Evolutionary conservation across 2,329 filamentous ascomycete genomes (phyloP).

Genomic region (Dactylellina parvicollis): DNA sequence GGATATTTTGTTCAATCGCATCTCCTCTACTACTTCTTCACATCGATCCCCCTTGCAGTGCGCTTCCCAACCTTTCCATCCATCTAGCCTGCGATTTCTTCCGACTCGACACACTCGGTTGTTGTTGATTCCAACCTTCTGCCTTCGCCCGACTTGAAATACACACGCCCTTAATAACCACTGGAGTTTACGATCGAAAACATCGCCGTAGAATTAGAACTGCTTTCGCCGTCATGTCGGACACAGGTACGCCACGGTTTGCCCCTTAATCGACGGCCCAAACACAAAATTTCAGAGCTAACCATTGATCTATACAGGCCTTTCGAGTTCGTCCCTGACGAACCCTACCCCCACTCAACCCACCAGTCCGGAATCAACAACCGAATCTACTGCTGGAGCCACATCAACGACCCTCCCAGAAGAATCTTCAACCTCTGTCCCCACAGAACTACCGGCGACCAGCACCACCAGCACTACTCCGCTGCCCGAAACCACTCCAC

Average conservation of each 20-base stretch:
- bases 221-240: conserved; percentile 10
- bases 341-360: background rate
- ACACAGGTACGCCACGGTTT: conserved; percentile 24
- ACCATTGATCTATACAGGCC: background rate
- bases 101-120: conserved; percentile 45
- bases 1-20: too few species aligned
- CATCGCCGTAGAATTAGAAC: background rate
- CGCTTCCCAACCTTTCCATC: background rate
- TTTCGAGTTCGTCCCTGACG: background rate
- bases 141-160: too few species aligned
- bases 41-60: background rate
- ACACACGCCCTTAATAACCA: too few species aligned
- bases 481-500: conserved; percentile 32
- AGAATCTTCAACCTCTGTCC: conserved; percentile 24
- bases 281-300: background rate
- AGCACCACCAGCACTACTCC: background rate
- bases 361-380: conserved; percentile 3
- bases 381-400: background rate
- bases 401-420: conserved; percentile 18
- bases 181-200: background rate
- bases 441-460: conserved; percentile 13
- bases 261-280: background rate
- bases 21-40: background rate
- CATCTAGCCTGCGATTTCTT: conserved; percentile 1
- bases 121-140: conserved; percentile 35